Conservation (phyloP, 148 eudicot species). For the Rheum nobile region DNA sequence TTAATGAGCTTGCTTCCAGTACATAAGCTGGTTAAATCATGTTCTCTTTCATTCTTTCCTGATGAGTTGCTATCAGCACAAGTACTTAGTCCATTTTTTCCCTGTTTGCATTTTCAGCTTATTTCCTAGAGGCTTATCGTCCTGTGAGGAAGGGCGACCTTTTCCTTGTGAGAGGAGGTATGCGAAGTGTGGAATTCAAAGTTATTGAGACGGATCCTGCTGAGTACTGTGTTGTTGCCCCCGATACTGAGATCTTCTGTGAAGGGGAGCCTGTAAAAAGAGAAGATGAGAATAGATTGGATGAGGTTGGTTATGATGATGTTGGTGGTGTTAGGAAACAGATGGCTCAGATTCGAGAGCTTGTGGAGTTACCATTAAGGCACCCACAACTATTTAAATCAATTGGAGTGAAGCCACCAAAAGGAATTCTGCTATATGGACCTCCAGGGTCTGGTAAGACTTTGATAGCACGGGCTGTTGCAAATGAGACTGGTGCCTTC, state of each 20-base stretch:
- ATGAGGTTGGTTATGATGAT: conserved; percentile 92
- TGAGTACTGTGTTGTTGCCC: conserved; percentile 89
- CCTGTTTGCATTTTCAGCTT: conserved; percentile 36
- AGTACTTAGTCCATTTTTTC: not conserved
- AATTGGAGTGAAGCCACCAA: conserved; percentile 88
- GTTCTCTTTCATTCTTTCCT: not conserved
- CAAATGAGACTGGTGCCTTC: conserved; percentile 92
- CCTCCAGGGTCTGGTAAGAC: conserved; percentile 96
- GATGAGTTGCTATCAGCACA: not conserved
- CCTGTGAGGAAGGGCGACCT: conserved; percentile 75
- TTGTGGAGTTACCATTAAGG: conserved; percentile 74
- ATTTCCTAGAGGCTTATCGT: conserved; percentile 77
- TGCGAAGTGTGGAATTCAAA: conserved; percentile 85
- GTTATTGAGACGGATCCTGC: conserved; percentile 81
- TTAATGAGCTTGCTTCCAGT: not conserved
- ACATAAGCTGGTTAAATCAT: not conserved
- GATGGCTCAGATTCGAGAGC: conserved; percentile 88
- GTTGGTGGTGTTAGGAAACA: conserved; percentile 92
- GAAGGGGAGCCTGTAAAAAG: conserved; percentile 85
- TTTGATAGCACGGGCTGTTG: conserved; percentile 83
- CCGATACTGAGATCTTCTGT: conserved; percentile 82
- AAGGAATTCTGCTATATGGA: conserved; percentile 79
- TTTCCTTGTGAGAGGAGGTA: conserved; percentile 85
- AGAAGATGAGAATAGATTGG: conserved; percentile 76
- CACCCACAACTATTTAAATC: conserved; percentile 88